Percentiles rank a stretch among this genome's conserved stretches.
phyloP scores from a whole-genome alignment of 495 filamentous ascomycete species.

The Penicillium crystallinum region DNA sequence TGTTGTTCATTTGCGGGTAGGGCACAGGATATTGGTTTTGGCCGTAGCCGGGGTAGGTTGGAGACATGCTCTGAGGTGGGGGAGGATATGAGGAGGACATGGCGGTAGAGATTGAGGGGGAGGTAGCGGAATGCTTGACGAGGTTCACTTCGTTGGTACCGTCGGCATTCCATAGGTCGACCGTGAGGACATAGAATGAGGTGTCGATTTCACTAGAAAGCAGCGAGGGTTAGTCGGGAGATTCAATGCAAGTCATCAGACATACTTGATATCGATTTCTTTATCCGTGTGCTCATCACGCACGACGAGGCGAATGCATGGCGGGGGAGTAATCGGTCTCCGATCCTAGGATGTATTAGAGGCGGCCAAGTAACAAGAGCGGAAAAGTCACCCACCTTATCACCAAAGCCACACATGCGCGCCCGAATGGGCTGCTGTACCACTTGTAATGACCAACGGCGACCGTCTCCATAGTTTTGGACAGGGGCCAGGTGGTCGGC shows the following conservation, averaged over 20 bases:
- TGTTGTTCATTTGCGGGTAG: slow-evolving; percentile 39
- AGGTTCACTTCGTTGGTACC: slow-evolving; percentile 88
- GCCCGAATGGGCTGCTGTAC: slow-evolving; percentile 91
- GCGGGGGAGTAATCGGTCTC: slow-evolving; percentile 91
- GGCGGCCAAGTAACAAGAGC: not conserved
- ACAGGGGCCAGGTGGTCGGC: slow-evolving; percentile 37
- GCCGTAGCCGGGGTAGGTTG: slow-evolving; percentile 31
- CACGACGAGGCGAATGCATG: slow-evolving; percentile 82
- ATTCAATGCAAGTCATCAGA: no score
- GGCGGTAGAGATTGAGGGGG: slow-evolving; percentile 83
- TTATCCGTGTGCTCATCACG: slow-evolving; percentile 74
- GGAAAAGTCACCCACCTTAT: slow-evolving; percentile 63
- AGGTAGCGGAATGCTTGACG: slow-evolving; percentile 80
- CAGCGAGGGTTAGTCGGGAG: not conserved
- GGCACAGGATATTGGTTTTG: slow-evolving; percentile 37
- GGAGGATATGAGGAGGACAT: slow-evolving; percentile 73
- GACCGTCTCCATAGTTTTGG: slow-evolving; percentile 40
- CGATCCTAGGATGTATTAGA: slow-evolving; percentile 60
- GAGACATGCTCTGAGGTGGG: slow-evolving; percentile 41
- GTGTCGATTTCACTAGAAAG: slow-evolving; percentile 65
- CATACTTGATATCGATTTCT: slow-evolving; percentile 86
- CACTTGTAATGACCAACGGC: slow-evolving; percentile 65
- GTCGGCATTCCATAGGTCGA: slow-evolving; percentile 85
- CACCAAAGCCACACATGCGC: slow-evolving; percentile 98
- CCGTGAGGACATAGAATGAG: slow-evolving; percentile 85